A percentile compares a stretch with the other conserved stretches of the same genome.
Evolutionary conservation across 139 green algal genomes (phyloP).

Genomic region (Chlamydomonas sphaeroides): DNA sequence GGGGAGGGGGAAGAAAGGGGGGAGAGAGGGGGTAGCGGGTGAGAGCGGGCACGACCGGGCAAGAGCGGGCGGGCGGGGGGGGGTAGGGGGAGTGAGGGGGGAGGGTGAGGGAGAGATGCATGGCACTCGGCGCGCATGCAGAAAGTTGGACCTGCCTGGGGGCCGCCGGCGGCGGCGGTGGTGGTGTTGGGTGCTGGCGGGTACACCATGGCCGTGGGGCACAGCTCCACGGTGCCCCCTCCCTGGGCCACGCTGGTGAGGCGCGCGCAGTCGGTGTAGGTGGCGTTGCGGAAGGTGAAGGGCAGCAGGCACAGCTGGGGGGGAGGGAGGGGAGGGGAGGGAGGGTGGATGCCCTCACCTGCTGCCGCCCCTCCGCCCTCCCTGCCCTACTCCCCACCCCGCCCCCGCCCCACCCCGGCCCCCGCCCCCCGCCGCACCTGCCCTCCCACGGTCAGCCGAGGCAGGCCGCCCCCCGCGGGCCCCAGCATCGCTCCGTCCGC

Average conservation of each 20-base stretch:
- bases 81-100: too few relatives aligned
- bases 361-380: too few relatives aligned
- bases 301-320: constrained; percentile 42
- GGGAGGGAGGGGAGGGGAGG: not conserved
- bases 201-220: not conserved
- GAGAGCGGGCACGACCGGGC: too few relatives aligned
- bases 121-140: too few relatives aligned
- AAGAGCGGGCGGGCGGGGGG: too few relatives aligned
- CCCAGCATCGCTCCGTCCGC: constrained; percentile 35
- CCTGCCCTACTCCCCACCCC: not conserved
- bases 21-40: too few relatives aligned
- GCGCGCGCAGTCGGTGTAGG: constrained; percentile 21
- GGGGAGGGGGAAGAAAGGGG: too few relatives aligned
- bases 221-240: too few relatives aligned
- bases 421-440: constrained; percentile 10
- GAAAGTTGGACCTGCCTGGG: too few relatives aligned
- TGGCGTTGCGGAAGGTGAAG: constrained; percentile 8
- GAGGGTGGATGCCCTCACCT: too few relatives aligned
- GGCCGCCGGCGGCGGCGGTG: not conserved
- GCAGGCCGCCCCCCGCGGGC: constrained; percentile 15
- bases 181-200: not conserved
- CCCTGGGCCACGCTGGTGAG: not conserved
- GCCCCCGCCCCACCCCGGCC: not conserved
- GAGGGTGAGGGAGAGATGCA: too few relatives aligned
- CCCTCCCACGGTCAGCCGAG: constrained; percentile 12